These are phyloP conservation scores for Lipomyces chichibuensis DNA, from an alignment of 805 yeast species.

Conservation along the genomic window DNA sequence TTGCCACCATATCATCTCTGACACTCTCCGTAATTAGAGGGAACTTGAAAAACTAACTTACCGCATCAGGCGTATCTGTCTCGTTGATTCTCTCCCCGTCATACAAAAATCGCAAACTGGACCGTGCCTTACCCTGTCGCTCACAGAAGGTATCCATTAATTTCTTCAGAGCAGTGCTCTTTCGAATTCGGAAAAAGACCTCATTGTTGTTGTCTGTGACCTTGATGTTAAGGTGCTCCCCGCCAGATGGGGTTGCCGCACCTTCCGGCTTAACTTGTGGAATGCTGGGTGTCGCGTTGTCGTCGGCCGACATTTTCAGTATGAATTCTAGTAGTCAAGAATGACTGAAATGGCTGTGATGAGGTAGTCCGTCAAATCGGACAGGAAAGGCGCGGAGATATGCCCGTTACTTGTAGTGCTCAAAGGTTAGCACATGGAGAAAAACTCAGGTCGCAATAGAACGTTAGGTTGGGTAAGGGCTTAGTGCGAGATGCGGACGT, in stretches of 20 bases:
- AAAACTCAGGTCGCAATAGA: too few species aligned
- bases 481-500: too few species aligned
- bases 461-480: neutral
- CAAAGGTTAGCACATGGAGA: neutral
- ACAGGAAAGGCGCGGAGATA: neutral
- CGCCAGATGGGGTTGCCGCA: slow-evolving; percentile 36
- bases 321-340: neutral
- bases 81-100: slow-evolving; percentile 91
- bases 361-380: neutral
- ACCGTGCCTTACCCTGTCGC: slow-evolving; percentile 89
- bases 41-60: slow-evolving; percentile 34
- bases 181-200: slow-evolving; percentile 92
- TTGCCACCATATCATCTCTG: neutral
- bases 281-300: slow-evolving; percentile 43
- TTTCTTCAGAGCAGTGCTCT: slow-evolving; percentile 87
- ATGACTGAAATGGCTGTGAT: neutral
- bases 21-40: neutral
- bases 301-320: slow-evolving; percentile 24
- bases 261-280: slow-evolving; percentile 62
- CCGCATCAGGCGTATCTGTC: slow-evolving; percentile 86
- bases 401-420: neutral
- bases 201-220: slow-evolving; percentile 94
- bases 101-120: slow-evolving; percentile 80
- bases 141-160: slow-evolving; percentile 98
- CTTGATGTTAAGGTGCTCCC: slow-evolving; percentile 84